Evolutionary conservation across 2,329 filamentous ascomycete species (phyloP).

Genomic region (Fusarium odoratissimum): DNA sequence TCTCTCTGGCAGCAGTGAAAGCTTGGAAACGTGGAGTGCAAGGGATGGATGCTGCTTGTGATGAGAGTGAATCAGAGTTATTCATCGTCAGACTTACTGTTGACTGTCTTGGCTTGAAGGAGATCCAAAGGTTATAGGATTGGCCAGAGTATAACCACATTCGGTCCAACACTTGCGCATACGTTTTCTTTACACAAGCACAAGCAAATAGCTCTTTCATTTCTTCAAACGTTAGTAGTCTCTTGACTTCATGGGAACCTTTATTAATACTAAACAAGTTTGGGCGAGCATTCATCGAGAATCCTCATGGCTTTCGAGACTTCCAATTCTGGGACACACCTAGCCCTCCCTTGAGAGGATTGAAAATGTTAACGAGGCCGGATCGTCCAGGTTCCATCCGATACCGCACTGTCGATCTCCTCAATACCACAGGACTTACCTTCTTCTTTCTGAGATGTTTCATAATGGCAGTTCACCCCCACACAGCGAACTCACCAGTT

Average conservation of each 20-base stretch:
- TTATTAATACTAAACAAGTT: background rate
- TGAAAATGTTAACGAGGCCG: background rate
- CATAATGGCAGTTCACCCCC: background rate
- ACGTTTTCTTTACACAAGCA: background rate
- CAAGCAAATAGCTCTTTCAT: background rate
- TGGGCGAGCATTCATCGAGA: background rate
- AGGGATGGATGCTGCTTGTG: background rate
- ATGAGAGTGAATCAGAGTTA: background rate
- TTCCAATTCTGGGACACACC: background rate
- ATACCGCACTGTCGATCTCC: background rate
- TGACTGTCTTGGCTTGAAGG: background rate
- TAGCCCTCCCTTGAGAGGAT: background rate
- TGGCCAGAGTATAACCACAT: background rate
- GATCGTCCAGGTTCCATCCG: background rate
- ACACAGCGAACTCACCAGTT: background rate
- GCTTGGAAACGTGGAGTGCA: background rate
- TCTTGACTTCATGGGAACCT: background rate
- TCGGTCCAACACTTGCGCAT: background rate
- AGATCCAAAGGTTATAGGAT: background rate
- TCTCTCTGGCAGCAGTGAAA: background rate
- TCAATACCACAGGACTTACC: background rate
- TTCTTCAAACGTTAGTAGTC: background rate
- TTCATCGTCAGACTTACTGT: background rate
- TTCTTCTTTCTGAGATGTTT: background rate
- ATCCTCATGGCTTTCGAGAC: background rate